Evolutionary conservation across 495 filamentous ascomycete species (phyloP), one percentile per base, ranked within the genome.

Genomic region (Podospora anserina): DNA sequence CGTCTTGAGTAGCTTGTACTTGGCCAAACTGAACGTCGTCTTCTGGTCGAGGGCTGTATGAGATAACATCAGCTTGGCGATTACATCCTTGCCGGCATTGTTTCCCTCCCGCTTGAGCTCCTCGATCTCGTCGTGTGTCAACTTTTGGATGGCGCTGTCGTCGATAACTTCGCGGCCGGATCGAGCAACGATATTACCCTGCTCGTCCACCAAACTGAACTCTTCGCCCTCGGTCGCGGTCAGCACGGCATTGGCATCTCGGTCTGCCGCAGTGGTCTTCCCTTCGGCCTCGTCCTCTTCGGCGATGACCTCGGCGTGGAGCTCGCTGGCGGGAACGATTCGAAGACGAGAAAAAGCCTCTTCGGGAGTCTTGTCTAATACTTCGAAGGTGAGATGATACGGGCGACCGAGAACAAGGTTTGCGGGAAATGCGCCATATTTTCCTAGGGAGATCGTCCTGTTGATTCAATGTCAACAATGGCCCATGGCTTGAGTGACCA

Each of bases 1-100:
- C 55, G 90, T 89, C 82, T 99, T 99, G 23, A 95, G 86, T 18
- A 98, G 81, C 60, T 93, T 96, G 75, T 99, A 99, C 76, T 99
- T 99, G 26, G 94, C 93, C 20, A 97, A 81, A 5, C 91, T 92
- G 78, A 96, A 99, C 2, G 89, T 86, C 0, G 95, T 97, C 82
- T 98, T 99, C 81, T 99, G 90, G 69, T 96, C 93, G 30, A 98
- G 81, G 0, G 89, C 91, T 3, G 88, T 86, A 79, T 99, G 95
- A 16, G 91, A 92, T 20, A 90, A 83, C 75, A 99, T 79, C 2
- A 99, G 84, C 77, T 92, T 95, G 49, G 89, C 88, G 64, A 99
- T 92, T 53, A 99, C 84, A 57, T 96, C 93, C 77, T 91, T 91
- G 9, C 95, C 95, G 0, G 92, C 90, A 23, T 88, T 88, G 44